phyloP scores from a whole-genome alignment of 2,329 filamentous ascomycete genomes.

The Microsporum ferrugineum region DNA sequence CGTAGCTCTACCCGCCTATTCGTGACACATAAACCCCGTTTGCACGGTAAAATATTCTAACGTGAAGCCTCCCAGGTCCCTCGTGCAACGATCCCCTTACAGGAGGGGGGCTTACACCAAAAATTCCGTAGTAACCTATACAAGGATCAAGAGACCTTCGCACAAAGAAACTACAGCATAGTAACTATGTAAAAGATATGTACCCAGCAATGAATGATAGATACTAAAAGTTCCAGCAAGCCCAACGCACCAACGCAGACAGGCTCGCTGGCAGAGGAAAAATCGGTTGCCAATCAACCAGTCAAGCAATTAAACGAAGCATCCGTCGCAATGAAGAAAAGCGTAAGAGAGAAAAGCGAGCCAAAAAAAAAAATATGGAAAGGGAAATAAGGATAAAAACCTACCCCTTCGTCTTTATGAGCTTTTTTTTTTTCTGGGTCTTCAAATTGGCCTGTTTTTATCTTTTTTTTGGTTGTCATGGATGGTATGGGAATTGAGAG shows the following conservation, averaged over 20 bases:
- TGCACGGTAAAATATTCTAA: not conserved
- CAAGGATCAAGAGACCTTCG: slow-evolving; percentile 1
- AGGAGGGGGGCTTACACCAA: not conserved
- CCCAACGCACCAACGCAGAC: not conserved
- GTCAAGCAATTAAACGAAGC: not conserved
- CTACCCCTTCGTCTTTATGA: not conserved
- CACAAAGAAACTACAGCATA: slow-evolving; percentile 4
- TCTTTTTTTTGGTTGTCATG: not conserved
- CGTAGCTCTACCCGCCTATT: not conserved
- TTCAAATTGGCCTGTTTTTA: not conserved
- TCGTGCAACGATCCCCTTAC: not conserved
- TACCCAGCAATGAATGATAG: slow-evolving; percentile 1
- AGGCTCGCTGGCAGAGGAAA: not conserved
- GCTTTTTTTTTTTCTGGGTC: not conserved
- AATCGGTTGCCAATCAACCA: not conserved
- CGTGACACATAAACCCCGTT: not conserved
- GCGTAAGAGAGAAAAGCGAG: not conserved
- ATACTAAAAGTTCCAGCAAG: not conserved
- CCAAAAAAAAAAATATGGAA: not conserved
- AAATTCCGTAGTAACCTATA: not conserved
- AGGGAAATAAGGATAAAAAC: not conserved
- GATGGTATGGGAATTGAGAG: not conserved
- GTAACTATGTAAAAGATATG: slow-evolving; percentile 4
- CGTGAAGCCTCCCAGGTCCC: not conserved
- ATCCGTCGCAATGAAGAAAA: not conserved